These are phyloP conservation scores for Trebouxia gelatinosa DNA, from an alignment of 163 green algal species.

Conservation along the genomic window DNA sequence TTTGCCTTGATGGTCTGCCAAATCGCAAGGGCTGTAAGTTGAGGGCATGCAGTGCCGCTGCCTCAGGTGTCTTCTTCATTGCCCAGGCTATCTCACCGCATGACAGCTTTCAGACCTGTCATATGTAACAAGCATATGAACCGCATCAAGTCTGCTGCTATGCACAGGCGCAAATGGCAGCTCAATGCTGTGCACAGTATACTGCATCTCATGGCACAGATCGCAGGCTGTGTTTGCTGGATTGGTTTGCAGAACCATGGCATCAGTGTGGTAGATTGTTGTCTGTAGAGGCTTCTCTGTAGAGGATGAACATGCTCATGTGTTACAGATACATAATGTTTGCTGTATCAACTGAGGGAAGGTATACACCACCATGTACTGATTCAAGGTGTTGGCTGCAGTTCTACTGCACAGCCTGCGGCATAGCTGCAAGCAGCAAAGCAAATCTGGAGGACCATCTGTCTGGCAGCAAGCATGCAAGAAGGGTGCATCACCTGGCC, in stretches of 20 bases:
- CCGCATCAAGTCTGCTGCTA: too few species aligned
- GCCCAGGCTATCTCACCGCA: background rate
- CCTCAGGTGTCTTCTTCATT: background rate
- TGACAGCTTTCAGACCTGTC: background rate
- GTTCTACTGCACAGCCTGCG: conserved; percentile 54
- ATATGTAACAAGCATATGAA: too few species aligned
- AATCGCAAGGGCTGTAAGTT: too few species aligned
- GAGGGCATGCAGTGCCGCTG: background rate
- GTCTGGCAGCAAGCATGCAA: conserved; percentile 35
- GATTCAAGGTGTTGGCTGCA: background rate
- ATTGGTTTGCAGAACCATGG: background rate
- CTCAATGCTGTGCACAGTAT: too few species aligned
- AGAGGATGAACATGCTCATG: too few species aligned
- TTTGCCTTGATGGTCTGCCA: background rate
- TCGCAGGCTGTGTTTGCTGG: background rate
- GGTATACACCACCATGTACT: background rate
- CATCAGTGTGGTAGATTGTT: background rate
- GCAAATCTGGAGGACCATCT: conserved; percentile 52
- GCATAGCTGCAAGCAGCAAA: conserved; percentile 56
- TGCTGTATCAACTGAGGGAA: background rate
- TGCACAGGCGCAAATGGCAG: too few species aligned
- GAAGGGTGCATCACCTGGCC: conserved; percentile 37
- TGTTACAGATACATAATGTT: too few species aligned
- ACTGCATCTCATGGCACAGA: background rate
- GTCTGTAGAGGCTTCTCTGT: background rate